Base-by-base conservation (phyloP, 139 green algal species). In the Asterochloris sp. region DNA sequence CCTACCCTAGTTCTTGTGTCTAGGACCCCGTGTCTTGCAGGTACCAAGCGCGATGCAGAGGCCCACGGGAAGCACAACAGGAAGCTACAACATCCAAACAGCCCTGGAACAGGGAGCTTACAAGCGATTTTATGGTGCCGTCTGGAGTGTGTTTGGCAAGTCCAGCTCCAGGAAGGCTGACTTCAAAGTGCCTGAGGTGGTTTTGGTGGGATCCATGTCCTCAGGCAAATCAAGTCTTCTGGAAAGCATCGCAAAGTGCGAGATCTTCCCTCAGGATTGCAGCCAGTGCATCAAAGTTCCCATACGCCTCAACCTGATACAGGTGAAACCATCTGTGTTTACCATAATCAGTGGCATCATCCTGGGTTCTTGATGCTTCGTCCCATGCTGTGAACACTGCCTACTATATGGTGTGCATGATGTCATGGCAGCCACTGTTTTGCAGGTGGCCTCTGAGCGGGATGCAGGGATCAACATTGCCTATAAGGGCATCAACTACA, bases 211-310 rank as follows among this genome's bases (percentile, higher is more conserved):
- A 10, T 23, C 62, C 15, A 61, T 16, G 62, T 62, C 28, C 77
- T 38, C 62, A 28, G 77, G 77, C 62, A 81, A 81, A 62, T 81
- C 77, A 26, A 81, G 77, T 62, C 27, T 81, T 13, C 77, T 81
- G n/a, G 77, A 81, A 13, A 81, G 62, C 63, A 74, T 81, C 62
- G 74, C 77, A 2, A 81, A 81, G 27, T 81, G 77, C 24, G 13
- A 62, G 0, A 60, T 81, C 10, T 81, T 81, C 63, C 77, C 77
- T 23, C 77, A 62, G 12, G 77, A 80, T 27, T 23, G 60, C 10
- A 62, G 60, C 14, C 60, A 69, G 60, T 80, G 76, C 60, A 80
- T 47, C 60, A 80, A 69, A n/a, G 68, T 69, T 61, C 76, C 76
- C 29, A 62, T 80, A 14, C 67, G 68, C 60, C 54, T 80, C 24